phyloP scores from a whole-genome alignment of 2,329 filamentous ascomycete genomes.

The Neobulgaria alba region DNA sequence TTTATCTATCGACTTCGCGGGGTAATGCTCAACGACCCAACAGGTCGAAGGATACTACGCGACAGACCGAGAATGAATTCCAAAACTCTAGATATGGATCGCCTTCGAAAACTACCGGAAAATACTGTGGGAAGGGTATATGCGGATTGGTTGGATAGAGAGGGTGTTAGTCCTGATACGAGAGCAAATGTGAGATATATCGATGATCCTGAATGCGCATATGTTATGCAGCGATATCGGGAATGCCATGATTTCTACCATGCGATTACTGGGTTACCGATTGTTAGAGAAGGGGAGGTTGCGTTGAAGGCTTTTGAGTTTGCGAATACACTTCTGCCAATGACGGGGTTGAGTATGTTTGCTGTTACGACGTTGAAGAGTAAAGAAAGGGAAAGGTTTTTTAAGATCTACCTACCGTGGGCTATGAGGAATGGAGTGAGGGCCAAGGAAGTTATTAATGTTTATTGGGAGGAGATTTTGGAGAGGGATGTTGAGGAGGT shows the following conservation, averaged over 20 bases:
- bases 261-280: slow-evolving; percentile 80
- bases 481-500: slow-evolving; percentile 74
- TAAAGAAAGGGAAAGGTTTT: slow-evolving; percentile 59
- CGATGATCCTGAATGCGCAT: slow-evolving; percentile 90
- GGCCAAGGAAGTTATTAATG: slow-evolving; percentile 77
- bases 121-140: slow-evolving; percentile 77
- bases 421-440: slow-evolving; percentile 73
- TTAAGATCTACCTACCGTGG: slow-evolving; percentile 76
- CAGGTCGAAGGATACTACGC: slow-evolving; percentile 83
- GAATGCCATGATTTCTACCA: slow-evolving; percentile 99
- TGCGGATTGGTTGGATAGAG: slow-evolving; percentile 83
- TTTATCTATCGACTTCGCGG: slow-evolving; percentile 88
- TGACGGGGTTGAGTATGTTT: slow-evolving; percentile 82
- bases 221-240: slow-evolving; percentile 96
- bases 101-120: slow-evolving; percentile 62
- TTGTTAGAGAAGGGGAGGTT: slow-evolving; percentile 91
- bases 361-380: slow-evolving; percentile 58
- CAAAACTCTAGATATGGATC: slow-evolving; percentile 50
- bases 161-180: slow-evolving; percentile 89
- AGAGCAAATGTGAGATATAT: slow-evolving; percentile 77
- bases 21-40: slow-evolving; percentile 78
- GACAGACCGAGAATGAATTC: slow-evolving; percentile 85
- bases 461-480: slow-evolving; percentile 96
- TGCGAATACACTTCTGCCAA: slow-evolving; percentile 84
- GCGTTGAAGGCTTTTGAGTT: slow-evolving; percentile 99